These are phyloP conservation scores for Xylariaceae sp. DNA, from an alignment of 2,329 filamentous ascomycete species.

Conservation along the genomic window DNA sequence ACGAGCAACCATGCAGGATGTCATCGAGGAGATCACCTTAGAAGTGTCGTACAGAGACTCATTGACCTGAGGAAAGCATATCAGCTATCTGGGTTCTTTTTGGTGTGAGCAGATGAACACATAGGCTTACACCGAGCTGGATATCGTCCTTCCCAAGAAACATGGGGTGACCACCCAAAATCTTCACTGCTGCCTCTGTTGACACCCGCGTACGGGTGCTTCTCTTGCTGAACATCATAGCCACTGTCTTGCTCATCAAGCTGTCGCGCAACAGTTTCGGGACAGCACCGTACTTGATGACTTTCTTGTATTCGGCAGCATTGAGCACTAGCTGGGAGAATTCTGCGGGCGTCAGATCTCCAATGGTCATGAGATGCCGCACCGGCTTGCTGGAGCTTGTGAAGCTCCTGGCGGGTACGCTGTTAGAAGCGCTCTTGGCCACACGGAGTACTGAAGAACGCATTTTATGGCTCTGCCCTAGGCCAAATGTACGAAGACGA, in stretches of 20 bases:
- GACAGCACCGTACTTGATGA: conserved; percentile 67
- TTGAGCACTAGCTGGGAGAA: conserved; percentile 78
- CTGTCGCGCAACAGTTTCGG: conserved; percentile 55
- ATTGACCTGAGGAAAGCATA: conserved; percentile 60
- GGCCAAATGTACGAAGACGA: too few species aligned
- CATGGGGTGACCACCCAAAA: conserved; percentile 91
- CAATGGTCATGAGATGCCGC: conserved; percentile 88
- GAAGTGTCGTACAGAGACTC: conserved; percentile 93
- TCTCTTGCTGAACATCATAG: conserved; percentile 96
- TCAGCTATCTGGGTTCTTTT: too few species aligned
- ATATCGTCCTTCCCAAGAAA: conserved; percentile 96
- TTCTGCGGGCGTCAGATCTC: conserved; percentile 76
- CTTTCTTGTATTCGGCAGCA: conserved; percentile 67
- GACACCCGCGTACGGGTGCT: conserved; percentile 91
- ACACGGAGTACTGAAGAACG: too few species aligned
- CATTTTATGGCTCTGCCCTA: too few species aligned
- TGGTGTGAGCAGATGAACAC: conserved; percentile 9
- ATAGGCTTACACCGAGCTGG: conserved; percentile 81
- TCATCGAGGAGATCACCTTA: conserved; percentile 91
- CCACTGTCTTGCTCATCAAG: conserved; percentile 74
- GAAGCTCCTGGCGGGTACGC: too few species aligned
- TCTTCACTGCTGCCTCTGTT: conserved; percentile 84
- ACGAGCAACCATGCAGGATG: conserved; percentile 75
- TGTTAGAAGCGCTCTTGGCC: too few species aligned
- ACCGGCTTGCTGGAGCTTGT: conserved; percentile 31